phyloP scores from a whole-genome alignment of 352 stramenopile species.

The Stramenopiles sp. region DNA sequence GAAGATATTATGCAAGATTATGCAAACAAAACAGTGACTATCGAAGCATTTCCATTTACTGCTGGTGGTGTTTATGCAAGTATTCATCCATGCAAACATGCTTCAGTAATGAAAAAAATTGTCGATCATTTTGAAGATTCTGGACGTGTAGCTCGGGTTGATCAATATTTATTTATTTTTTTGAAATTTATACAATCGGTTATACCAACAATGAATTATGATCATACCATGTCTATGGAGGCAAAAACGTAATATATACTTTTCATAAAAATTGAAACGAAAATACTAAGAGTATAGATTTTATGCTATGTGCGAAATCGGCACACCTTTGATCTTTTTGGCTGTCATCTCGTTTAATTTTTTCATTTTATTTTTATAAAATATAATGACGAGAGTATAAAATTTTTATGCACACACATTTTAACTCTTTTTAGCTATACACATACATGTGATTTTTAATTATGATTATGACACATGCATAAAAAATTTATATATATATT shows the following conservation, averaged over 20 bases:
- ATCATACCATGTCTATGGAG: slow-evolving; percentile 94
- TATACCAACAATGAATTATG: slow-evolving; percentile 96
- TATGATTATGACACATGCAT: no score
- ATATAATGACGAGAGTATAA: no score
- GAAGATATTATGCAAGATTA: slow-evolving; percentile 98
- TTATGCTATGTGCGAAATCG: no score
- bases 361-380: no score
- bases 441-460: no score
- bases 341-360: no score
- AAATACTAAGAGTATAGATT: no score
- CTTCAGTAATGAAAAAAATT: slow-evolving; percentile 6
- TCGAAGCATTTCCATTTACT: slow-evolving; percentile 88
- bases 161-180: slow-evolving; percentile 98
- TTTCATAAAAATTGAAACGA: no score
- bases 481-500: no score
- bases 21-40: slow-evolving; percentile 93
- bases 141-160: slow-evolving; percentile 45
- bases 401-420: no score
- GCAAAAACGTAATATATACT: slow-evolving; percentile 19
- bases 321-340: no score
- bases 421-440: no score
- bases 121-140: slow-evolving; percentile 17
- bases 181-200: slow-evolving; percentile 98
- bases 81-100: slow-evolving; percentile 83
- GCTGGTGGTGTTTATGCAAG: slow-evolving; percentile 46